phyloP scores from a whole-genome alignment of 495 filamentous ascomycete genomes.

The Bryoglossum gracile region DNA sequence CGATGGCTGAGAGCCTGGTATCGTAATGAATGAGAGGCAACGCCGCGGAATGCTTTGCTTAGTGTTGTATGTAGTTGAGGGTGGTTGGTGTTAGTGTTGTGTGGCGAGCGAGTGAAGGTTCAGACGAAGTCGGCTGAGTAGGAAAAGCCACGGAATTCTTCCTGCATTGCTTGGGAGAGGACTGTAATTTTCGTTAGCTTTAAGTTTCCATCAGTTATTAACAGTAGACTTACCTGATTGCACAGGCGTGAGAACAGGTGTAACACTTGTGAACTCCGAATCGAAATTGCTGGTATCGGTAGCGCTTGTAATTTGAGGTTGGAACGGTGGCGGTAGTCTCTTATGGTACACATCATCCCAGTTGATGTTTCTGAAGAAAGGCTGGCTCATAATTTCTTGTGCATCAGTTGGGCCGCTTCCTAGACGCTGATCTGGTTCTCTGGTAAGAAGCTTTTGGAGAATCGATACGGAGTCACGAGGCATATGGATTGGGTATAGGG shows the following conservation, averaged over 20 bases:
- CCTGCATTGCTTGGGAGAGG: slow-evolving; percentile 96
- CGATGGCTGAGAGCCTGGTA: too few relatives aligned
- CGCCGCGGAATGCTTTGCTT: too few relatives aligned
- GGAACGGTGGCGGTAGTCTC: slow-evolving; percentile 78
- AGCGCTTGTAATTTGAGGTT: slow-evolving; percentile 78
- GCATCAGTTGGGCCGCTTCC: slow-evolving; percentile 95
- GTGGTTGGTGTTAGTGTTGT: slow-evolving; percentile 1
- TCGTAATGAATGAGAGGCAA: background rate
- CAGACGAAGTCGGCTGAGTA: slow-evolving; percentile 45
- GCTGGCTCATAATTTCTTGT: slow-evolving; percentile 98
- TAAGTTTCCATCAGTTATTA: slow-evolving; percentile 15
- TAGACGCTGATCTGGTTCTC: slow-evolving; percentile 87
- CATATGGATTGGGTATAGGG: slow-evolving; percentile 98
- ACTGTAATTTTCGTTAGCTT: slow-evolving; percentile 47
- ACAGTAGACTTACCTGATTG: slow-evolving; percentile 71
- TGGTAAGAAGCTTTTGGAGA: slow-evolving; percentile 91
- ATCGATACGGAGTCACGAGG: slow-evolving; percentile 96
- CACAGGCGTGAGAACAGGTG: slow-evolving; percentile 92
- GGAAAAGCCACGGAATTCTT: slow-evolving; percentile 99
- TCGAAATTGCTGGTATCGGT: slow-evolving; percentile 99
- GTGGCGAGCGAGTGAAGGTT: background rate
- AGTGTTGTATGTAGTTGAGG: too few relatives aligned
- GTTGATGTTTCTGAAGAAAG: slow-evolving; percentile 95
- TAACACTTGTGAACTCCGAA: slow-evolving; percentile 96
- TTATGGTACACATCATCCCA: slow-evolving; percentile 99